Conservation (phyloP, 495 filamentous ascomycete genomes). For the Penicillium argentinense region DNA sequence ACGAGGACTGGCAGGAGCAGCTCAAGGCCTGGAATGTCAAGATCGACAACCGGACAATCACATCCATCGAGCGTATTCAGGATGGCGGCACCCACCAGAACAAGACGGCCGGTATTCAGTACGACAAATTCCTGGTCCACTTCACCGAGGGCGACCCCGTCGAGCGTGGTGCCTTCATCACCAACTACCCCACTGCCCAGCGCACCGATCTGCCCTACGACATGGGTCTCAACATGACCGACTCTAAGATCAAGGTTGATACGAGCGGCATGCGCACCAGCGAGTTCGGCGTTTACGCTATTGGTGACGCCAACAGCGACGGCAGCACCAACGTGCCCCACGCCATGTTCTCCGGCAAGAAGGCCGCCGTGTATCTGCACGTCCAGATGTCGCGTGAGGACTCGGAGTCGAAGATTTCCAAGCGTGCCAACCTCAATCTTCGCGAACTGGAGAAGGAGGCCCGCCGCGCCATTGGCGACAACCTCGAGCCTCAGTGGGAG, state of each 20-base stretch:
- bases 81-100: constrained; percentile 40
- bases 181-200: constrained; percentile 50
- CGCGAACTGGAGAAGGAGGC: constrained; percentile 33
- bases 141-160: constrained; percentile 46
- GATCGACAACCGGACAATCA: constrained; percentile 55
- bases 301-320: constrained; percentile 59
- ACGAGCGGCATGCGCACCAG: constrained; percentile 44
- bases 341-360: constrained; percentile 58
- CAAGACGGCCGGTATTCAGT: constrained; percentile 30
- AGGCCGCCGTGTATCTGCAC: constrained; percentile 55
- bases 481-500: constrained; percentile 27
- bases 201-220: constrained; percentile 31
- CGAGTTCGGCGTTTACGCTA: constrained; percentile 49
- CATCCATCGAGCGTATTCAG: constrained; percentile 44
- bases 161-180: constrained; percentile 49
- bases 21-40: constrained; percentile 47
- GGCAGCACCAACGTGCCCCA: constrained; percentile 60
- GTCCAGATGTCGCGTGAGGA: constrained; percentile 41
- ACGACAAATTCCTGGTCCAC: constrained; percentile 54
- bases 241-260: constrained; percentile 47
- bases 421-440: constrained; percentile 23
- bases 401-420: constrained; percentile 31
- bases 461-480: constrained; percentile 29
- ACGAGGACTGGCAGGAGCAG: constrained; percentile 47
- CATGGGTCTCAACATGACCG: constrained; percentile 42